Base-by-base conservation (phyloP, 768 basidiomycete species). In the Omphalotus guepiniiformis region DNA sequence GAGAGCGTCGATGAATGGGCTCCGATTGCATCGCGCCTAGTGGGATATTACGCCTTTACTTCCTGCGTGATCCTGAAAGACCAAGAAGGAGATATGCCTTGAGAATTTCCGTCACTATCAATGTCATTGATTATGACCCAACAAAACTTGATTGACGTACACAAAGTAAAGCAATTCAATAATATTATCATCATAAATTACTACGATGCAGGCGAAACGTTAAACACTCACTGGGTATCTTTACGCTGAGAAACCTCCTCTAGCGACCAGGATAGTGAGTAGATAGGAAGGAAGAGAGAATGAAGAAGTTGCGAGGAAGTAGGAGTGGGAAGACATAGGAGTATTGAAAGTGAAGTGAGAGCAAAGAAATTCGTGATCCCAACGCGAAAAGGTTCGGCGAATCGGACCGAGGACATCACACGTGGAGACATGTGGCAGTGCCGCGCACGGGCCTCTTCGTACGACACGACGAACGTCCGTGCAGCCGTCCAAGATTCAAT, bases 1-100 rank as follows among this genome's bases (percentile, higher is more conserved):
- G 41, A 95, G 76, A 18, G 88, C 82, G 54, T 88, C 85, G 85
- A 65, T 97, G 94, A 35, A 96, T 89, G 5, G 88, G 86, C 50
- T 85, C 76, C 58, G 84, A 89, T 93, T 93, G 51, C 74, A 77
- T 7, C 94, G 94, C 6, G 81, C 93, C 56, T 91, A 88, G 58
- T 81, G 83, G 16, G 94, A 59, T 51, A 97, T 90, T 56, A 91
- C 86, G 46, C 78, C 76, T 15, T 82, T 68, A 2, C 94, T 93
- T 19, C 94, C 93, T 7, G 88, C 87, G 55, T 90, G 88, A 42
- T 85, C 87, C 45, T 47, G 30, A 32, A 32, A 32, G 32, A n/a
- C 5, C 22, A 47, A 2, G 34, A 9, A 12, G 15, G 7, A 18
- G 3, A 58, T 72, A 28, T 50, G 84, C 87, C 43, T 76, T 67